Conservation (phyloP, 2,329 filamentous ascomycete genomes). For the Aspergillus sojae region DNA sequence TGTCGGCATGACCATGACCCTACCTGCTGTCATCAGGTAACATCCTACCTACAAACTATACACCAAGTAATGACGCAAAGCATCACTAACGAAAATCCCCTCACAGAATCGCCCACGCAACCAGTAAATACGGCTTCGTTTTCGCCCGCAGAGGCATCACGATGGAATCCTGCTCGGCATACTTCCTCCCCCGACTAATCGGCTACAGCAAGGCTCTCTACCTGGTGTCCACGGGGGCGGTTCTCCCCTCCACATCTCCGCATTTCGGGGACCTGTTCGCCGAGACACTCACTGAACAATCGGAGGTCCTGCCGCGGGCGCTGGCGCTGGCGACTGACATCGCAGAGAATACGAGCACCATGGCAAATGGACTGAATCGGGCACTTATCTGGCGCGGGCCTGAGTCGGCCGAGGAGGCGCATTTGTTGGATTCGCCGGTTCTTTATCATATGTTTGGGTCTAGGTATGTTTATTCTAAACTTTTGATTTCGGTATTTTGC, state of each 20-base stretch:
- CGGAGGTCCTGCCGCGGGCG: slow-evolving; percentile 65
- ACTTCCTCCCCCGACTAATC: slow-evolving; percentile 71
- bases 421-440: slow-evolving; percentile 63
- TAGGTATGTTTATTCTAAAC: slow-evolving; percentile 20
- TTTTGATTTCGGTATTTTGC: background rate
- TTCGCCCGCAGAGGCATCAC: slow-evolving; percentile 71
- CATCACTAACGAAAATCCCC: background rate
- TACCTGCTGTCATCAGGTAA: slow-evolving; percentile 57
- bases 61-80: background rate
- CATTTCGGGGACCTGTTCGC: slow-evolving; percentile 62
- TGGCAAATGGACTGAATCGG: slow-evolving; percentile 68
- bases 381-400: slow-evolving; percentile 66
- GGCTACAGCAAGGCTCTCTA: slow-evolving; percentile 49
- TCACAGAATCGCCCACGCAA: slow-evolving; percentile 53
- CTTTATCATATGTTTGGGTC: slow-evolving; percentile 45
- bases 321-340: slow-evolving; percentile 69
- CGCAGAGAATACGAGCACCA: slow-evolving; percentile 65
- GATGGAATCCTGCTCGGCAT: slow-evolving; percentile 72
- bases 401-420: slow-evolving; percentile 66
- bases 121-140: slow-evolving; percentile 72
- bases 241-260: slow-evolving; percentile 55
- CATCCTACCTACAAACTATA: too few relatives aligned
- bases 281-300: slow-evolving; percentile 61
- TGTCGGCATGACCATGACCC: slow-evolving; percentile 61
- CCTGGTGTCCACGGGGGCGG: slow-evolving; percentile 64